Conservation (phyloP, 495 filamentous ascomycete genomes). For the Chaetomidium leptoderma region DNA sequence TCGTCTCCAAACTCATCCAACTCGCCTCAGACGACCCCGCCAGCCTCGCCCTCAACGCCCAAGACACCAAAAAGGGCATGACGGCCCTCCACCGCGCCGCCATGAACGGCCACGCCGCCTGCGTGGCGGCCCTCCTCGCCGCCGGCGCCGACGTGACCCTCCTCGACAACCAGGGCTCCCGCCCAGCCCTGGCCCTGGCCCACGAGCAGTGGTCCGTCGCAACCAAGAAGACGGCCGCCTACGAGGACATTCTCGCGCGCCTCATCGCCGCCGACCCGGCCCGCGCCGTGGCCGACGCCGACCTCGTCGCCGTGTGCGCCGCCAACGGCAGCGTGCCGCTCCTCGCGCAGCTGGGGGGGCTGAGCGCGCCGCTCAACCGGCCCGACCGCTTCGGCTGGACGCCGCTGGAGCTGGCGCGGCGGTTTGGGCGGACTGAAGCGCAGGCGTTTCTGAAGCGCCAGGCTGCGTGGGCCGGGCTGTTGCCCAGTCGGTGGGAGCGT, state of each 20-base stretch:
- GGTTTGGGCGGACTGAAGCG: slow-evolving; percentile 9
- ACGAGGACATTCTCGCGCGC: slow-evolving; percentile 20
- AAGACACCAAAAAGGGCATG: slow-evolving; percentile 23
- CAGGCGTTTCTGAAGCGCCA: slow-evolving; percentile 23
- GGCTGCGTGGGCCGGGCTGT: slow-evolving; percentile 20
- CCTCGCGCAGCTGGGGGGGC: slow-evolving; percentile 16
- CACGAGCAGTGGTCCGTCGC: slow-evolving; percentile 26
- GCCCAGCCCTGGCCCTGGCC: slow-evolving; percentile 20
- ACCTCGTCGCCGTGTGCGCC: slow-evolving; percentile 23
- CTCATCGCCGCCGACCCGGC: slow-evolving; percentile 17
- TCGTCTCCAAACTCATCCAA: slow-evolving; percentile 18
- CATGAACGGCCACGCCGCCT: slow-evolving; percentile 19
- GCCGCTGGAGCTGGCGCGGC: slow-evolving; percentile 23
- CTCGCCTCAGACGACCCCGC: slow-evolving; percentile 7
- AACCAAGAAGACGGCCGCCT: slow-evolving; percentile 2
- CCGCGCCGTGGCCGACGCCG: slow-evolving; percentile 17
- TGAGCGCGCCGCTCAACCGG: slow-evolving; percentile 18
- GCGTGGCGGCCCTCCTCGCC: slow-evolving; percentile 19
- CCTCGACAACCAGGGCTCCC: slow-evolving; percentile 7
- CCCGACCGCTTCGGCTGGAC: slow-evolving; percentile 29
- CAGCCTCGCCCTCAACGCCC: slow-evolving; percentile 16
- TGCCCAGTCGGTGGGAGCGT: slow-evolving; percentile 21
- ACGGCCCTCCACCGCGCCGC: slow-evolving; percentile 32
- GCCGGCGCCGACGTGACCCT: slow-evolving; percentile 11
- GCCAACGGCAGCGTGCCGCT: slow-evolving; percentile 21